phyloP scores from a whole-genome alignment of 352 stramenopile genomes.

The Thalassiosira allenii region DNA sequence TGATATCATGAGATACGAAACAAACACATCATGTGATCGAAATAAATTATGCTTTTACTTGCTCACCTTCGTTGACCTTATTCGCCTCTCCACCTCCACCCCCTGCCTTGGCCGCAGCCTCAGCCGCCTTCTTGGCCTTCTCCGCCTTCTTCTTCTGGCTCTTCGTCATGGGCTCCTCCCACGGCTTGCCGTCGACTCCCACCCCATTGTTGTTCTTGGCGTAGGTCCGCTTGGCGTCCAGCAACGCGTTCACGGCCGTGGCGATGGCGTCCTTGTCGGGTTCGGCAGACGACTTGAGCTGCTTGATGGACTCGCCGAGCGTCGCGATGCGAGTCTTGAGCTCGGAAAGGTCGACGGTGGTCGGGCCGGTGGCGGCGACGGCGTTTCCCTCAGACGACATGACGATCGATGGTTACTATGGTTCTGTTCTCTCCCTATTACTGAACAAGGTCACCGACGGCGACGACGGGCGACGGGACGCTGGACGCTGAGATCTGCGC shows the following conservation, averaged over 20 bases:
- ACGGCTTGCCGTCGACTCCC: slow-evolving; percentile 80
- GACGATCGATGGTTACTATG: too few species aligned
- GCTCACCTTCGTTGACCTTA: slow-evolving; percentile 32
- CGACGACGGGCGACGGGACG: too few species aligned
- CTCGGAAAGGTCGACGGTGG: slow-evolving; percentile 43
- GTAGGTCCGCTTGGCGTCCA: slow-evolving; percentile 76
- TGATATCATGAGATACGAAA: too few species aligned
- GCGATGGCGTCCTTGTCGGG: slow-evolving; percentile 68
- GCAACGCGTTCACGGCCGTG: slow-evolving; percentile 54
- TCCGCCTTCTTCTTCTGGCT: slow-evolving; percentile 74
- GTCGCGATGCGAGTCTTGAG: slow-evolving; percentile 66
- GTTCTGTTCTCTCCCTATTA: too few species aligned
- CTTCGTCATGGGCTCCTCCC: slow-evolving; percentile 70
- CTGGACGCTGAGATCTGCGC: too few species aligned
- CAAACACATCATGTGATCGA: too few species aligned
- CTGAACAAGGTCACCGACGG: too few species aligned
- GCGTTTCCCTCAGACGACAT: slow-evolving; percentile 53
- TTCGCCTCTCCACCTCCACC: slow-evolving; percentile 9
- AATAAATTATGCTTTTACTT: too few species aligned
- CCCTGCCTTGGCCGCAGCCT: slow-evolving; percentile 1
- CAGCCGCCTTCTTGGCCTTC: slow-evolving; percentile 59
- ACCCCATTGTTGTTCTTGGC: slow-evolving; percentile 79
- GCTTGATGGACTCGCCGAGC: slow-evolving; percentile 66
- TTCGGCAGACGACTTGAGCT: slow-evolving; percentile 65
- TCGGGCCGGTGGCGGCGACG: slow-evolving; percentile 32